phyloP scores from a whole-genome alignment of 148 eudicot genomes.

The Chenopodium berlandieri region DNA sequence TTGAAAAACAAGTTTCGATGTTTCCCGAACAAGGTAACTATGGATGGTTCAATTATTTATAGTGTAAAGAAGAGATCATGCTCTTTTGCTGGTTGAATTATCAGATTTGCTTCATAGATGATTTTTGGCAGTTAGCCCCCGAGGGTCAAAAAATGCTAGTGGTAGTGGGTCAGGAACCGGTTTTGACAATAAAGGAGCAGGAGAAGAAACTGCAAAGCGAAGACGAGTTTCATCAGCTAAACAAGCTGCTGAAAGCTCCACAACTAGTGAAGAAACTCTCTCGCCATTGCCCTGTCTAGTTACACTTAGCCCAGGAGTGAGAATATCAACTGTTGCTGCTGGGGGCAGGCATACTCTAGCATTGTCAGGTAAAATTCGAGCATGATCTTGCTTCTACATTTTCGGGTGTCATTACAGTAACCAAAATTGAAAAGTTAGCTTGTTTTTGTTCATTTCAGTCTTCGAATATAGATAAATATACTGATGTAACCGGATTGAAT shows the following conservation, averaged over 20 bases:
- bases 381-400: not conserved
- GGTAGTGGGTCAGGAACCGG: slow-evolving; percentile 50
- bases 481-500: not conserved
- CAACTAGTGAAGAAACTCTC: slow-evolving; percentile 60
- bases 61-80: slow-evolving; percentile 6
- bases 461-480: too few species aligned
- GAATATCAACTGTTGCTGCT: slow-evolving; percentile 83
- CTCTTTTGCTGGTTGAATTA: slow-evolving; percentile 22
- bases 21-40: slow-evolving; percentile 68
- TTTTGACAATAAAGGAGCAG: slow-evolving; percentile 49
- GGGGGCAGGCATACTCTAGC: slow-evolving; percentile 96
- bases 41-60: slow-evolving; percentile 1
- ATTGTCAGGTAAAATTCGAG: slow-evolving; percentile 62
- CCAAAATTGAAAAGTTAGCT: not conserved
- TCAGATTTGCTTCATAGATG: slow-evolving; percentile 36
- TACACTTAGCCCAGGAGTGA: slow-evolving; percentile 71
- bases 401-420: not conserved
- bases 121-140: slow-evolving; percentile 67
- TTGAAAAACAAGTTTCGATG: slow-evolving; percentile 40
- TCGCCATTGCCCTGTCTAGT: slow-evolving; percentile 90
- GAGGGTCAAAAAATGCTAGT: slow-evolving; percentile 54
- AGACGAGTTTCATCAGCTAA: slow-evolving; percentile 74
- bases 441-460: not conserved
- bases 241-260: slow-evolving; percentile 65
- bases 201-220: slow-evolving; percentile 72